Percentiles rank a stretch among this genome's conserved stretches.
Conservation (phyloP, 495 filamentous ascomycete species). For the Oleoguttula mirabilis region DNA sequence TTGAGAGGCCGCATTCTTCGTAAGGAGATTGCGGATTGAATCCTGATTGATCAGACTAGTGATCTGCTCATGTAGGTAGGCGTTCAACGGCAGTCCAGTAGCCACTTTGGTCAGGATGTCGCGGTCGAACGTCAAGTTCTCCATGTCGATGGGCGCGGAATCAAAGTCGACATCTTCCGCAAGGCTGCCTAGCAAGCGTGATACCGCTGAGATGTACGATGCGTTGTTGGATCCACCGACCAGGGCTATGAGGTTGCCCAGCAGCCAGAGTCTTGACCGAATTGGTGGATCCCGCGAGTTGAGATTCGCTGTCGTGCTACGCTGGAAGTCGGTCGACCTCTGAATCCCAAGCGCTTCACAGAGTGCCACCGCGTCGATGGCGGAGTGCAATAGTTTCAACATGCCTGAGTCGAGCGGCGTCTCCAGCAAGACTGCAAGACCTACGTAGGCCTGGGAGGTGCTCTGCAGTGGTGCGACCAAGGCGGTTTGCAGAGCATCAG, state of each 20-base stretch:
- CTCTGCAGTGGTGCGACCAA: constrained; percentile 14
- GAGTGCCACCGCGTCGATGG: constrained; percentile 7
- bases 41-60: constrained; percentile 52
- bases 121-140: constrained; percentile 15
- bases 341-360: constrained; percentile 5
- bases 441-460: constrained; percentile 11
- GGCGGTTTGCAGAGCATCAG: constrained; percentile 8
- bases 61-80: constrained; percentile 39
- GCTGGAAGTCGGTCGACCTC: constrained; percentile 11
- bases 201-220: constrained; percentile 39
- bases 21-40: constrained; percentile 23
- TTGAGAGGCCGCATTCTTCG: constrained; percentile 24
- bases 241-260: constrained; percentile 71
- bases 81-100: constrained; percentile 19
- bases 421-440: constrained; percentile 15
- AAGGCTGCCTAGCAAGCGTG: constrained; percentile 48
- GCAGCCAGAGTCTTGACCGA: constrained; percentile 49
- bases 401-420: constrained; percentile 10
- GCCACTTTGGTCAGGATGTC: constrained; percentile 12
- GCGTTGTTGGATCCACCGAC: constrained; percentile 42
- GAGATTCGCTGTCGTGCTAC: background rate
- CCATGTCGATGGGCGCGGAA: constrained; percentile 16
- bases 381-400: constrained; percentile 16
- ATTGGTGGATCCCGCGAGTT: too few species aligned
- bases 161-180: constrained; percentile 48